phyloP scores from a whole-genome alignment of 169 alveolate genomes.

The Plasmodium malariae region DNA sequence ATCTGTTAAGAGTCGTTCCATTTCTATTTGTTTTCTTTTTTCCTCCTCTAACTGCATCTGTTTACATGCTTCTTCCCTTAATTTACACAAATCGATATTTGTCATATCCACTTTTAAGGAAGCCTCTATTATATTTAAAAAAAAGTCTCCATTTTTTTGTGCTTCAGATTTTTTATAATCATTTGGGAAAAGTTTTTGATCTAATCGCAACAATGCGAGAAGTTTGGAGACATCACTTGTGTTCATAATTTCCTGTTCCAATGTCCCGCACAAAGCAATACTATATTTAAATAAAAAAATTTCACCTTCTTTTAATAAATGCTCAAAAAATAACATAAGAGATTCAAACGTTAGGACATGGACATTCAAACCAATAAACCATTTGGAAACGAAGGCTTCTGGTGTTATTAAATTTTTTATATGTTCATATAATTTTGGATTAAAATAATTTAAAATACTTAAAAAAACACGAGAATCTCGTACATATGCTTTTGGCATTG shows the following conservation, averaged over 20 bases:
- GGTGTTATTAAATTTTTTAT: slow-evolving; percentile 83
- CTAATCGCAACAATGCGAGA: slow-evolving; percentile 81
- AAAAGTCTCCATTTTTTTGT: slow-evolving; percentile 77
- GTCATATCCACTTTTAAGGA: slow-evolving; percentile 77
- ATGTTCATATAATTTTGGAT: slow-evolving; percentile 78
- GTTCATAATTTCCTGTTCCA: slow-evolving; percentile 77
- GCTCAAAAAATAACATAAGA: slow-evolving; percentile 79
- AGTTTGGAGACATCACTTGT: slow-evolving; percentile 81
- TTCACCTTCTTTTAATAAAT: slow-evolving; percentile 80
- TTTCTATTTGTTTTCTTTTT: slow-evolving; percentile 77
- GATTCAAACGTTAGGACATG: slow-evolving; percentile 83
- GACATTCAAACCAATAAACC: slow-evolving; percentile 87
- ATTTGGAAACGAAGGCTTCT: slow-evolving; percentile 87
- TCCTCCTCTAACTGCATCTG: slow-evolving; percentile 83
- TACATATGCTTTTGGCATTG: slow-evolving; percentile 84
- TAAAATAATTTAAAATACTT: slow-evolving; percentile 78
- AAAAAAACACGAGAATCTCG: slow-evolving; percentile 85
- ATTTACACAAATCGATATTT: slow-evolving; percentile 54
- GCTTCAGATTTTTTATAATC: slow-evolving; percentile 75
- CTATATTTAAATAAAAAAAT: slow-evolving; percentile 82
- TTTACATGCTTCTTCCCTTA: slow-evolving; percentile 79
- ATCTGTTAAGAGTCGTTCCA: slow-evolving; percentile 62
- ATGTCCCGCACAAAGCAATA: slow-evolving; percentile 79
- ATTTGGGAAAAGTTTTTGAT: slow-evolving; percentile 79
- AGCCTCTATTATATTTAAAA: slow-evolving; percentile 78